Percentiles rank a stretch among this genome's conserved stretches.
These are phyloP conservation scores for Ilyonectria sp. DNA, from an alignment of 2,329 filamentous ascomycete species.

Conservation along the genomic window DNA sequence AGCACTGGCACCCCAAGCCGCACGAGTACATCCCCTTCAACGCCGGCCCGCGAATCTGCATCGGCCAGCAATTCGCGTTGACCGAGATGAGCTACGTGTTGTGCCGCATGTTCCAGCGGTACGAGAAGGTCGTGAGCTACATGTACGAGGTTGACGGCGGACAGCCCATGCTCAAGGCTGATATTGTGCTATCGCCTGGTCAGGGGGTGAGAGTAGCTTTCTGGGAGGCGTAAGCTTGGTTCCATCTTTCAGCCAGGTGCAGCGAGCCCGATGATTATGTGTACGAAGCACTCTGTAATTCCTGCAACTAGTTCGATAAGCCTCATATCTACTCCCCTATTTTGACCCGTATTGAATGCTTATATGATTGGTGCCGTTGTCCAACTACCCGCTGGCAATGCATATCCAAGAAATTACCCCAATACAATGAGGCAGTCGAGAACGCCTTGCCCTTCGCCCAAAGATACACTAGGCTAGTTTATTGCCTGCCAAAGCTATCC, in stretches of 20 bases:
- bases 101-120: constrained; percentile 80
- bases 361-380: constrained; percentile 5
- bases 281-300: not conserved
- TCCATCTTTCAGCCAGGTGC: not conserved
- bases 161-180: constrained; percentile 67
- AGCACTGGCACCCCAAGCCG: constrained; percentile 72
- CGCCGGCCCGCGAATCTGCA: constrained; percentile 80
- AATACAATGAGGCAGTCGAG: not conserved
- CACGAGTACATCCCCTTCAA: constrained; percentile 86
- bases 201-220: constrained; percentile 73
- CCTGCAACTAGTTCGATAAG: not conserved
- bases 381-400: constrained; percentile 9
- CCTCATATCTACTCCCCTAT: not conserved
- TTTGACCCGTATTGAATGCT: not conserved
- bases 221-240: constrained; percentile 60
- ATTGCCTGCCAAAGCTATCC: constrained; percentile 63
- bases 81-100: constrained; percentile 84
- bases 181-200: constrained; percentile 73
- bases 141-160: constrained; percentile 71
- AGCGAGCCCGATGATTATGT: not conserved
- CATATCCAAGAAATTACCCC: constrained; percentile 2
- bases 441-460: not conserved
- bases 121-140: constrained; percentile 72
- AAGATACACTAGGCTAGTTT: constrained; percentile 2
- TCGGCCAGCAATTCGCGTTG: constrained; percentile 86